Evolutionary conservation across 306 rosid species (phyloP), one percentile per base, ranked within the genome.

Genomic region (Malus sylvestris): DNA sequence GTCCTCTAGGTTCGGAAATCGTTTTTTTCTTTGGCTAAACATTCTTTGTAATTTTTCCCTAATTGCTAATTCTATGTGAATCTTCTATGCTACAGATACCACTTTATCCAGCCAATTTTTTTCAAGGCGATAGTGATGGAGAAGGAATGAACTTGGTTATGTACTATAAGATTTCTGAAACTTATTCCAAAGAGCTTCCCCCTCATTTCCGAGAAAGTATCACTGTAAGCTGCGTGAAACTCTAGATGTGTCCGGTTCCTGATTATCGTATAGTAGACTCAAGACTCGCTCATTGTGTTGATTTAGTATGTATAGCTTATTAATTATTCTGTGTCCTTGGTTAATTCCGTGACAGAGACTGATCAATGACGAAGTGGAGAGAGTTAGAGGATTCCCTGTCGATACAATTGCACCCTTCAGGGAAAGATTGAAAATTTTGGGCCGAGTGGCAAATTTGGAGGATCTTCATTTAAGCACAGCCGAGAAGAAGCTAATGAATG

Each of bases 311-410:
- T 32, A 1, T 40, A 44, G 70, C 45, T 73, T 58, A 51, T 46
- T 75, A 30, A 79, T 44, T 57, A 71, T 46, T 30, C 59, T 44
- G 11, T 78, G 46, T 59, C 3, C 59, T 42, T 74, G 76, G 63
- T 76, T 78, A 52, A 57, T 72, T 77, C 51, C 83, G 80, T 49
- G 80, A 65, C 92, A 95, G 99, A 95, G 83, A 86, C 69, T 95
- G 65, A 85, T 95, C 80, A 87, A 95, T 11, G 99, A 95, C 60
- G 99, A 95, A 83, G 99, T 91, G 71, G 99, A 95, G 88, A 90
- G 97, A 83, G 97, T 95, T 67, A 89, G 83, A 87, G 92, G 96
- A 76, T 95, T 92, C 84, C 99, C 99, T 78, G 72, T 95, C 3
- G 99, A 95, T 82, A 74, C 84, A 44, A 95, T 95, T 70, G 93